These are phyloP conservation scores for Trematosphaeria pertusa DNA, from an alignment of 2,329 filamentous ascomycete genomes.

Conservation along the genomic window DNA sequence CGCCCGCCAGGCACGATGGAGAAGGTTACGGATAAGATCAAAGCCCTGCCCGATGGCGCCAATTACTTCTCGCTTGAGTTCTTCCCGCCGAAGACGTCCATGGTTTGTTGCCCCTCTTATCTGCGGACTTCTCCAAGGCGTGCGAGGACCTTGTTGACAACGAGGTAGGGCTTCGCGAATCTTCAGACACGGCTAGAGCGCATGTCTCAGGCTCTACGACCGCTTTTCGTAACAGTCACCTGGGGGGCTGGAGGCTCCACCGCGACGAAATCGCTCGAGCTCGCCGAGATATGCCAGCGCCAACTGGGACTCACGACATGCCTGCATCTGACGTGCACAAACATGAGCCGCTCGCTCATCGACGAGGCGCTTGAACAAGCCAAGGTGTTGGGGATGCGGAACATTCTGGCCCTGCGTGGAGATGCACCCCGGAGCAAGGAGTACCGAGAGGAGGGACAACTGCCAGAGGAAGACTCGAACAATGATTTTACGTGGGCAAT, in stretches of 20 bases:
- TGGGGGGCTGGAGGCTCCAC: slow-evolving; percentile 98
- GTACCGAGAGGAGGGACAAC: slow-evolving; percentile 73
- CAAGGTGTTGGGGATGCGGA: slow-evolving; percentile 87
- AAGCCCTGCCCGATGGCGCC: slow-evolving; percentile 79
- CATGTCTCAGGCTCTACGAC: slow-evolving; percentile 89
- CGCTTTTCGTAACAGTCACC: slow-evolving; percentile 95
- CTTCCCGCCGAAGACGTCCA: slow-evolving; percentile 96
- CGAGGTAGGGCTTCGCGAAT: slow-evolving; percentile 78
- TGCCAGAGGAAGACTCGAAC: slow-evolving; percentile 67
- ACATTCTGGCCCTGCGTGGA: slow-evolving; percentile 89
- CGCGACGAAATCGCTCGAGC: slow-evolving; percentile 85
- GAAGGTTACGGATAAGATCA: slow-evolving; percentile 94
- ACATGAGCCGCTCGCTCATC: slow-evolving; percentile 87
- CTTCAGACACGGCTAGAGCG: slow-evolving; percentile 90
- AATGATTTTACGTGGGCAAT: slow-evolving; percentile 87
- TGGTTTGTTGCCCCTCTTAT: slow-evolving; percentile 59
- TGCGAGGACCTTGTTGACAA: slow-evolving; percentile 14
- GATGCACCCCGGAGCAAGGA: slow-evolving; percentile 91
- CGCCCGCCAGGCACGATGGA: slow-evolving; percentile 33
- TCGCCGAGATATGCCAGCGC: slow-evolving; percentile 93
- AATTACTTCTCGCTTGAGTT: slow-evolving; percentile 98
- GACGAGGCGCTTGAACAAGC: slow-evolving; percentile 91
- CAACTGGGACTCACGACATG: slow-evolving; percentile 93
- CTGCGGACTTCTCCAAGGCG: neutral
- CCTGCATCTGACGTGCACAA: slow-evolving; percentile 95